Evolutionary conservation across 73 alveolate species (phyloP).

Genomic region (Tetrahymena elliotti): DNA sequence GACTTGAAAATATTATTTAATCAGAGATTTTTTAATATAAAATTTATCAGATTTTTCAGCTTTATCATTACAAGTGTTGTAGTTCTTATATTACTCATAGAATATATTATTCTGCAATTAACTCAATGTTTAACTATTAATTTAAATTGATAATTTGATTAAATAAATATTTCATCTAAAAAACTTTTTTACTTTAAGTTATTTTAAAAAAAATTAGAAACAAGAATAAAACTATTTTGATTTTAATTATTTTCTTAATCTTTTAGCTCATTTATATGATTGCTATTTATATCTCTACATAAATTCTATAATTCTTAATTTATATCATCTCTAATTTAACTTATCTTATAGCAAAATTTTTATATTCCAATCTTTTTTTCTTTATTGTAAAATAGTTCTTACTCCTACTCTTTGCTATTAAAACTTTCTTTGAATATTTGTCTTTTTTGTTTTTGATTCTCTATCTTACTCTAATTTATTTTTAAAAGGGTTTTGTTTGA

Average conservation of each 20-base stretch:
- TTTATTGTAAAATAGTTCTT: not conserved
- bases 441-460: not conserved
- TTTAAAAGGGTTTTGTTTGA: too few species aligned
- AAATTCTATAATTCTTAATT: not conserved
- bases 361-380: not conserved
- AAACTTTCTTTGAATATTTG: not conserved
- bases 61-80: not conserved
- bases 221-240: not conserved
- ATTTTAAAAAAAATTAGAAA: not conserved
- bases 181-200: not conserved
- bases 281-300: not conserved
- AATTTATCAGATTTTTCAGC: not conserved
- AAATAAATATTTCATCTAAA: not conserved
- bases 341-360: not conserved
- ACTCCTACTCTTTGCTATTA: not conserved
- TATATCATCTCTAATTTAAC: not conserved
- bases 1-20: not conserved
- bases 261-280: not conserved
- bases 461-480: not conserved
- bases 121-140: not conserved
- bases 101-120: not conserved
- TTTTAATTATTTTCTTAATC: not conserved
- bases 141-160: not conserved
- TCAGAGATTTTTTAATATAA: not conserved
- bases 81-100: not conserved